phyloP scores from a whole-genome alignment of 1,284 basidiomycete species.

The Irpex sp. region DNA sequence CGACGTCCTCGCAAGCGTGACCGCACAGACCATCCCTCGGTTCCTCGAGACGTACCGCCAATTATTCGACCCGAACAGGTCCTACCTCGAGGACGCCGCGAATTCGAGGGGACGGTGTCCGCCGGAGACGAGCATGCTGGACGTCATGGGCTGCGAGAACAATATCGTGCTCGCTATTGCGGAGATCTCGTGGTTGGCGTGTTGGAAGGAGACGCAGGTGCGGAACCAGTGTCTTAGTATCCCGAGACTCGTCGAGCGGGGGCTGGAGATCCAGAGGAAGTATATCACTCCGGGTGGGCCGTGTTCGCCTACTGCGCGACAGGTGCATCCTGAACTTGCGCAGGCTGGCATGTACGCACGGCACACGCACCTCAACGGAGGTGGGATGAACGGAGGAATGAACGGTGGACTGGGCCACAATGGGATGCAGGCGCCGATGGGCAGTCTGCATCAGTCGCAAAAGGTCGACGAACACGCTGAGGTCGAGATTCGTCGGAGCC shows the following conservation, averaged over 20 bases:
- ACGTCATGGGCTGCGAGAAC: slow-evolving; percentile 84
- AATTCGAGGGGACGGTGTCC: neutral
- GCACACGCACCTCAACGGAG: neutral
- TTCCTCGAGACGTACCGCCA: slow-evolving; percentile 54
- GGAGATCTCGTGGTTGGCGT: slow-evolving; percentile 62
- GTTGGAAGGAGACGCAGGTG: slow-evolving; percentile 54
- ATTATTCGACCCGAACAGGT: slow-evolving; percentile 44
- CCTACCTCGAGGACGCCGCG: slow-evolving; percentile 32
- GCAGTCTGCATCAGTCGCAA: neutral
- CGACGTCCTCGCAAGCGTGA: slow-evolving; percentile 75
- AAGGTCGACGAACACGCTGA: slow-evolving; percentile 14
- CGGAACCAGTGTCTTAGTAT: slow-evolving; percentile 45
- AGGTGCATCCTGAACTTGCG: slow-evolving; percentile 2
- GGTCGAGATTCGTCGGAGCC: slow-evolving; percentile 40
- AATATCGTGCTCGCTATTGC: slow-evolving; percentile 73
- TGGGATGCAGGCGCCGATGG: neutral
- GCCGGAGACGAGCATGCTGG: slow-evolving; percentile 60
- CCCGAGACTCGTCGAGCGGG: slow-evolving; percentile 52
- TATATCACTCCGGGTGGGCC: slow-evolving; percentile 24
- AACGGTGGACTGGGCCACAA: neutral
- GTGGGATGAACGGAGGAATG: neutral
- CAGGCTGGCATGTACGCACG: neutral
- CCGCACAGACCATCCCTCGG: slow-evolving; percentile 52
- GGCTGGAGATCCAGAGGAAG: slow-evolving; percentile 47
- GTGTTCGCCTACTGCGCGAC: slow-evolving; percentile 11